Base-by-base conservation (phyloP, 1,284 basidiomycete genomes). In the Limonomyces culmigenus region DNA sequence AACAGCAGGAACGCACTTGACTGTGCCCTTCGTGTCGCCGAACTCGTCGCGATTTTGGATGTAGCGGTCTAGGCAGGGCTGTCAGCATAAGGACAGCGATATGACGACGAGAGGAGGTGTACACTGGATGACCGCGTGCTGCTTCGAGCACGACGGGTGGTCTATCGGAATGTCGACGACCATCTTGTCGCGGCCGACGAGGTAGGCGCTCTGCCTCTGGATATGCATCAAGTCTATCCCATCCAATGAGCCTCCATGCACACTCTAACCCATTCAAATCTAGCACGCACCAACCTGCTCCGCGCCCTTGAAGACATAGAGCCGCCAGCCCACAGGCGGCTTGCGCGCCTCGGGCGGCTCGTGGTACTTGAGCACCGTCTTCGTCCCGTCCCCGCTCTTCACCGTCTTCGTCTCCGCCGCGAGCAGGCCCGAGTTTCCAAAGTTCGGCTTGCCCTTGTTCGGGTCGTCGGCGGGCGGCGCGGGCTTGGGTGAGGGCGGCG, bases 261-360 rank as follows among this genome's bases (percentile, higher is more conserved):
- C 12, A 32, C 10, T 12, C 8, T 16, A 5, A 34, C 12, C 10
- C 13, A 37, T 20, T 19, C 37, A 18, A 20, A 16, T 17, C 34
- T 15, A 13, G 16, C 3, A 65, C 83, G 56, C 51, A 92, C 92
- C 91, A 37, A 81, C 65, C 65, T 96, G 86, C 46, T 95, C 87
- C 36, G 70, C 72, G 16, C 85, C 91, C 55, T 96, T 96, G 67
- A 97, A 99, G 29, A 96, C 91, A 52, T 97, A 99, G 42, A 98
- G 50, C 49, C 95, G 67, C 95, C 95, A 98, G 16, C 81, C 83
- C 27, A 81, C 58, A 2, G 67, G 59, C 3, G 95, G 93, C 50
- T 92, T 95, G 43, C 92, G 65, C 17, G 95, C 95, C 62, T 99
- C 95, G 2, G 93, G 89, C 10, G 95, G 95, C 55, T 99, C 95